Evolutionary conservation across 2,329 filamentous ascomycete species (phyloP), one percentile per base, ranked within the genome.

Genomic region (Berkeleyomyces rouxiae): DNA sequence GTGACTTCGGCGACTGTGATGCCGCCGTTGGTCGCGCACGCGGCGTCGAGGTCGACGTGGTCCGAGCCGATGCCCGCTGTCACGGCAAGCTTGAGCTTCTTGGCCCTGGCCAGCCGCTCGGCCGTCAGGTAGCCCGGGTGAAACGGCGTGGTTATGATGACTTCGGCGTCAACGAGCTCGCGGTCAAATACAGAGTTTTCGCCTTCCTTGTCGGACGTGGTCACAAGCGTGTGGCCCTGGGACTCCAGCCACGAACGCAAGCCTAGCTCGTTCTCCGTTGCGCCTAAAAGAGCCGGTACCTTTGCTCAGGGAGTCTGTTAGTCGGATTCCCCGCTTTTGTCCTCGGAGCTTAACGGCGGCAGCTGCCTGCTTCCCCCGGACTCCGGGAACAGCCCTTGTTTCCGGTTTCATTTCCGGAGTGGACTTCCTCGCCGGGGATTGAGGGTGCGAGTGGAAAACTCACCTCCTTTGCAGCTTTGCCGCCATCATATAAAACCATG

Each of bases 131-230:
- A 99, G 67, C 92, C 93, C 62, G 92, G 92, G 81, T 97, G 92
- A 86, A 97, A 97, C 88, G 93, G 93, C 64, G 93, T 99, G 69
- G 93, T 99, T 77, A 99, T 97, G 82, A 99, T 97, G 76, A 99
- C 81, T 77, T 99, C 93, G 66, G 93, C 90, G 73, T 97, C 93
- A 66, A 93, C 90, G 62, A 99, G 83, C 78, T 99, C 90, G 79
- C 91, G 82, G 77, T 97, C 93, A 64, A 99, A 97, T 68, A 82
- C 87, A 66, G 92, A 97, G 81, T 87, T 82, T 78, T 90, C 87
- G 68, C 90, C 87, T 70, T 99, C 93, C 81, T 99, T 99, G 81
- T 96, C 90, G 55, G 91, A 96, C 67, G 93, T 99, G 70, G 93
- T 99, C 69, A 99, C 83, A 66, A 99, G 84, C 67, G 89, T 95